Conservation (phyloP, 176 grass and related monocot genomes). For the Bolboschoenus planiculmis region DNA sequence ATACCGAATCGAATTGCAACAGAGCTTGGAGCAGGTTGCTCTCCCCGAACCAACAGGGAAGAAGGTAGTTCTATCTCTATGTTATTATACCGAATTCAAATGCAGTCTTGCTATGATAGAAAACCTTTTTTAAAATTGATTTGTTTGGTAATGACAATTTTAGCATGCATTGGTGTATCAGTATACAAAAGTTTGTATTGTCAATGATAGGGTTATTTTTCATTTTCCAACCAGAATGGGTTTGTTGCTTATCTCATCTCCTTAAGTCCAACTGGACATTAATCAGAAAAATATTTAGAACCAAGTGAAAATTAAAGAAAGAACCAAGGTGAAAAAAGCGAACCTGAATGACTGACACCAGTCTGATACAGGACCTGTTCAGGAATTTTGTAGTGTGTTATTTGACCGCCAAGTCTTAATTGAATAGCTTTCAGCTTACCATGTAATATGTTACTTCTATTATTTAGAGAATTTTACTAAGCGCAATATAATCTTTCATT, state of each 20-base stretch:
- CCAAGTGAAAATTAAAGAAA: not conserved
- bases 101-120: not conserved
- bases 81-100: not conserved
- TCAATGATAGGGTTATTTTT: not conserved
- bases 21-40: slow-evolving; percentile 81
- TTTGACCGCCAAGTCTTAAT: not conserved
- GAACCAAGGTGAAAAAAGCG: not conserved
- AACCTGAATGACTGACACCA: not conserved
- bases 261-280: not conserved
- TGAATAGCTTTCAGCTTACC: not conserved
- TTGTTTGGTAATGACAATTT: slow-evolving; percentile 6
- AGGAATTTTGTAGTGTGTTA: not conserved
- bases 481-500: not conserved
- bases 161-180: not conserved
- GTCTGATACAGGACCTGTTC: not conserved
- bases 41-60: slow-evolving; percentile 68
- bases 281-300: not conserved
- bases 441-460: not conserved
- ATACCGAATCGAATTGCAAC: slow-evolving; percentile 70
- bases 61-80: slow-evolving; percentile 29
- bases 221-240: not conserved
- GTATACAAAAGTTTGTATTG: not conserved
- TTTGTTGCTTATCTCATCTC: not conserved
- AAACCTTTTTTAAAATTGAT: not conserved
- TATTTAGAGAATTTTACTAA: not conserved